phyloP scores from a whole-genome alignment of 208 protist species.

The Wallacemonas rigidus region DNA sequence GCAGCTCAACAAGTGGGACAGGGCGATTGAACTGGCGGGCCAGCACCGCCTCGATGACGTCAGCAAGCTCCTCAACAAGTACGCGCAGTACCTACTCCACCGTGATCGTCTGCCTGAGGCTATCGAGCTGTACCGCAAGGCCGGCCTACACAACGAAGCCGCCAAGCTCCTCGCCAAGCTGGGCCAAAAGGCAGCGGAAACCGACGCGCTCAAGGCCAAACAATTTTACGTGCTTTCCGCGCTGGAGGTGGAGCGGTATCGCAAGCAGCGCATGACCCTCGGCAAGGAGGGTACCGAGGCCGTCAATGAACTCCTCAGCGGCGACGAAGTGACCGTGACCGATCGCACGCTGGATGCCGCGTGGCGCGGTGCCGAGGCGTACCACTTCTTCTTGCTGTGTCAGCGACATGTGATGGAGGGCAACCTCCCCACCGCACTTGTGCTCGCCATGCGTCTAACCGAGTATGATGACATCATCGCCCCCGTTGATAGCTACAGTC shows the following conservation, averaged over 20 bases:
- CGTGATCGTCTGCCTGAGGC: slow-evolving; percentile 91
- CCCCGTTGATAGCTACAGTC: slow-evolving; percentile 89
- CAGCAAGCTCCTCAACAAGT: slow-evolving; percentile 84
- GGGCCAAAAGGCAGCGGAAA: slow-evolving; percentile 65
- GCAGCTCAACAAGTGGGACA: slow-evolving; percentile 93
- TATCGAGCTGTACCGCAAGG: slow-evolving; percentile 97
- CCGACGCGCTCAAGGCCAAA: slow-evolving; percentile 91
- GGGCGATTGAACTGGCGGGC: slow-evolving; percentile 91
- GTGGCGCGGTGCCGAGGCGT: slow-evolving; percentile 95
- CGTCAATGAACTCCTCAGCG: slow-evolving; percentile 75
- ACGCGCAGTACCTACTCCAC: slow-evolving; percentile 90
- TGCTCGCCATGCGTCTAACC: slow-evolving; percentile 89
- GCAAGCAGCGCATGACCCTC: slow-evolving; percentile 67
- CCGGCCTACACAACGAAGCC: slow-evolving; percentile 91
- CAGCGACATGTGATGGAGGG: slow-evolving; percentile 84
- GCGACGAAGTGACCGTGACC: slow-evolving; percentile 61
- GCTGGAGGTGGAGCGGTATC: slow-evolving; percentile 93
- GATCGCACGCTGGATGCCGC: slow-evolving; percentile 86
- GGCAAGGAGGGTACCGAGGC: slow-evolving; percentile 61
- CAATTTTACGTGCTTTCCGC: slow-evolving; percentile 97
- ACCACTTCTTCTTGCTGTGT: slow-evolving; percentile 95
- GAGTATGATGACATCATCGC: slow-evolving; percentile 95
- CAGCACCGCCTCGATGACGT: slow-evolving; percentile 92
- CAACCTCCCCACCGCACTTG: slow-evolving; percentile 73
- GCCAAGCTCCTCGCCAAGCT: slow-evolving; percentile 93